Percentiles rank a stretch among this genome's conserved stretches.
Evolutionary conservation across 225 moss, liverwort and hornwort species (phyloP).

Genomic region (Rhytidiadelphus loreus): DNA sequence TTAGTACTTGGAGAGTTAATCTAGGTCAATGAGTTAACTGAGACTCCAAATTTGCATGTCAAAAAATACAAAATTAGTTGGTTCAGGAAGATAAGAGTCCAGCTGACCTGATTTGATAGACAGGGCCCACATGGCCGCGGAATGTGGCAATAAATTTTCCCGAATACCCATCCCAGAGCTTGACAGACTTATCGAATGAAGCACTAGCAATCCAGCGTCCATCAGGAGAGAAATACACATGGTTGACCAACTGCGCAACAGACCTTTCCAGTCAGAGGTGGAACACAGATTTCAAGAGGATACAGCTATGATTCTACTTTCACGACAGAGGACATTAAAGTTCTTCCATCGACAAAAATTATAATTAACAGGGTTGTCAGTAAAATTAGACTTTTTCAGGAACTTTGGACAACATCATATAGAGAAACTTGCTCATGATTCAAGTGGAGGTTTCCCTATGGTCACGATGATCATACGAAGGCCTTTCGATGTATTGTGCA

Average conservation of each 20-base stretch:
- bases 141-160: conserved; percentile 90
- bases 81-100: not conserved
- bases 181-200: conserved; percentile 96
- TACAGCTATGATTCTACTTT: not conserved
- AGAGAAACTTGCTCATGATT: not conserved
- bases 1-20: too few species aligned
- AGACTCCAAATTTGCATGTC: not conserved
- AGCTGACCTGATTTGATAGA: conserved; percentile 85
- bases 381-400: not conserved
- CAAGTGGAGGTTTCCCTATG: not conserved
- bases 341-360: not conserved
- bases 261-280: not conserved
- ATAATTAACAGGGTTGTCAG: not conserved
- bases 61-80: not conserved
- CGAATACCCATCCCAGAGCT: conserved; percentile 90
- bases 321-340: not conserved
- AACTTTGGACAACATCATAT: not conserved
- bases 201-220: conserved; percentile 97
- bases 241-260: conserved; percentile 68
- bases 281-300: not conserved
- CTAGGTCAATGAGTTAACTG: not conserved
- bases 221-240: conserved; percentile 96
- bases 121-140: conserved; percentile 96
- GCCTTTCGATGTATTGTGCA: not conserved
- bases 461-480: not conserved